Evolutionary conservation across 1,139 yeast species (phyloP), one percentile per base, ranked within the genome.

Genomic region (Pichia sp.): DNA sequence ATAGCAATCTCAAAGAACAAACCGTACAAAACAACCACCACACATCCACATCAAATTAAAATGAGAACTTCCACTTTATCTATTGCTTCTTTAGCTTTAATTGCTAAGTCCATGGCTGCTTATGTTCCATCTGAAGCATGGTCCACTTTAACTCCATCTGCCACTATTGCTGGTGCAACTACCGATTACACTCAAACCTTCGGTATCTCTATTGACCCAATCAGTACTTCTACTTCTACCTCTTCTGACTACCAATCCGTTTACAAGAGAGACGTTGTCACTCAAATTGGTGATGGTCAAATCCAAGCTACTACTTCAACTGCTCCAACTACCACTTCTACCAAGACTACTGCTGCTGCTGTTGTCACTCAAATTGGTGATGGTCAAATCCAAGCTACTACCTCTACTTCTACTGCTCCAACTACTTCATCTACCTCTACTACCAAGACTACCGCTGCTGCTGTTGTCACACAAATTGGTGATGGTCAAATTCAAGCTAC

Each of bases 121-220:
- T 72, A 76, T 65, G 76, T 80, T 67, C 84, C 90, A 67, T 66
- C 85, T 55, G 85, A 81, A 57, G 83, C 91, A 61, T 82, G 88
- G 81, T 72, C 88, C 34, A 80, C 89, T 47, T 75, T 83, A 68
- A 83, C 88, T 38, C 90, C 91, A 58, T 55, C 68, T 40, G 75
- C 73, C 33, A 68, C 81, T 41, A 76, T 77, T 51, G 58, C 78
- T 32, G 83, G 83, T 62, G 85, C 85, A 51, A 55, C 75, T 50
- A 81, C 89, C 42, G 82, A 81, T 63, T 81, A 81, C 72, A 57
- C 78, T 28, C 68, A 71, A 49, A 71, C 76, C 48, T 85, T 85
- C 62, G 93, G 91, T 70, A 84, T 85, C 58, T 85, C 85, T 58
- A 81, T 85, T 56, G 70, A 73, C 52, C 83, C 87, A 58, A 63